Base-by-base conservation (phyloP, 2,329 filamentous ascomycete species). In the Colletotrichum lupini region DNA sequence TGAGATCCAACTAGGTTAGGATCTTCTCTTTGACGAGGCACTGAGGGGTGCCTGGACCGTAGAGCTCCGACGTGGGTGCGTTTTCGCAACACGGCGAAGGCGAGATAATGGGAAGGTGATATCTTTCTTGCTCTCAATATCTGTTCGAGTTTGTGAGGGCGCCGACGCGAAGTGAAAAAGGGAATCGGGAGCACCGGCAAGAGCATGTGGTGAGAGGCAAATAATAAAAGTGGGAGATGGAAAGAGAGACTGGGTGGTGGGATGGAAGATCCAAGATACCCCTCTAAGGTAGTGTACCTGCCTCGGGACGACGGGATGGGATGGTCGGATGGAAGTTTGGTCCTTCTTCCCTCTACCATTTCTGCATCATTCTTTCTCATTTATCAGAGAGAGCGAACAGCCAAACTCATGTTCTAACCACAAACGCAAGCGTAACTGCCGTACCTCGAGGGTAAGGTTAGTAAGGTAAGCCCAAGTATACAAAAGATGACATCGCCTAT, bases 1-100 rank as follows among this genome's bases (percentile, higher is more conserved):
- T 30, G 42, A 37, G 49, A 28, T 71, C 56, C 22, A 70, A 70
- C 56, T 30, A 46, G 67, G 71, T 19, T 28, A 55, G 53, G 30
- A 55, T 55, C 49, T 55, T 35, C 61, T 55, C 60, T 53, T 12
- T 22, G 14, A 46, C 5, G 28, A 35, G 46, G 28, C 60, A 46
- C 22, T 14, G 46, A 63, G 60, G 46, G 37, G 37, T 42, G 19
- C 37, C 37, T 42, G 37, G 37, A 42, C 16, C 37, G 28, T 22
- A 53, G 28, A 53, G 22, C 24, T 63, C 46, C n/a, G 46, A 49
- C 42, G 24, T 11, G 26, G 16, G 16, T 42, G 32, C 42, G 28
- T 16, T 37, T 65, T 28, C 42, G 19, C 52, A 19, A n/a, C 37
- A 42, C 3, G 61, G 19, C 56, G 49, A 72, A 46, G 64, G 64